Evolutionary conservation across 139 green algal genomes (phyloP).

Genomic region (Protoeuglena noctilucae): DNA sequence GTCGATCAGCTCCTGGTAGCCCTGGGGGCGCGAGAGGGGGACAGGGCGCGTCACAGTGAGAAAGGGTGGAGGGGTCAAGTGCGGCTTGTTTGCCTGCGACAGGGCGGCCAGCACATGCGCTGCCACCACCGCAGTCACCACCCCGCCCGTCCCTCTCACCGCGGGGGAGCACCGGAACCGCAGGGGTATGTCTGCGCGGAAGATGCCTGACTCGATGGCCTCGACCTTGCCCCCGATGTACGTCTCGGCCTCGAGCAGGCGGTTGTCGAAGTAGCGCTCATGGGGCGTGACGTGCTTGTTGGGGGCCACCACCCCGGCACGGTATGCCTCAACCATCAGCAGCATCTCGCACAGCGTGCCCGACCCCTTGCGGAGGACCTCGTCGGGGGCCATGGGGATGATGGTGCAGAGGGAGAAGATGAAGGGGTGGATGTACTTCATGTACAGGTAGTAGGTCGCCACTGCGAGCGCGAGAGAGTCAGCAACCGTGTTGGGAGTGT

Average conservation of each 20-base stretch:
- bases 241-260: slow-evolving; percentile 89
- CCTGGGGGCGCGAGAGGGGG: no score
- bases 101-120: not conserved
- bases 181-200: slow-evolving; percentile 80
- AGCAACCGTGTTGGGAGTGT: no score
- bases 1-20: slow-evolving; percentile 59
- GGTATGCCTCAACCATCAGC: slow-evolving; percentile 70
- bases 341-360: slow-evolving; percentile 95
- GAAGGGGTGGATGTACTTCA: slow-evolving; percentile 98
- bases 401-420: slow-evolving; percentile 96
- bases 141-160: slow-evolving; percentile 23
- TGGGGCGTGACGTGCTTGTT: slow-evolving; percentile 76
- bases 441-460: slow-evolving; percentile 96
- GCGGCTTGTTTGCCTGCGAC: not conserved
- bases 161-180: slow-evolving; percentile 56
- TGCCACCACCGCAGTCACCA: not conserved
- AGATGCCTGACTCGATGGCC: slow-evolving; percentile 72
- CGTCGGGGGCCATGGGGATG: slow-evolving; percentile 93
- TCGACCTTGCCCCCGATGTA: slow-evolving; percentile 96
- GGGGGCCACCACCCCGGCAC: slow-evolving; percentile 68
- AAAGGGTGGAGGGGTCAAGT: no score
- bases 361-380: slow-evolving; percentile 87
- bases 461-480: no score
- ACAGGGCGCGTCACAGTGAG: no score
- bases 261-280: slow-evolving; percentile 56